A percentile compares a stretch with the other conserved stretches of the same genome.
Conservation (phyloP, 202 grass and related monocot genomes). For the Digitaria exilis region DNA sequence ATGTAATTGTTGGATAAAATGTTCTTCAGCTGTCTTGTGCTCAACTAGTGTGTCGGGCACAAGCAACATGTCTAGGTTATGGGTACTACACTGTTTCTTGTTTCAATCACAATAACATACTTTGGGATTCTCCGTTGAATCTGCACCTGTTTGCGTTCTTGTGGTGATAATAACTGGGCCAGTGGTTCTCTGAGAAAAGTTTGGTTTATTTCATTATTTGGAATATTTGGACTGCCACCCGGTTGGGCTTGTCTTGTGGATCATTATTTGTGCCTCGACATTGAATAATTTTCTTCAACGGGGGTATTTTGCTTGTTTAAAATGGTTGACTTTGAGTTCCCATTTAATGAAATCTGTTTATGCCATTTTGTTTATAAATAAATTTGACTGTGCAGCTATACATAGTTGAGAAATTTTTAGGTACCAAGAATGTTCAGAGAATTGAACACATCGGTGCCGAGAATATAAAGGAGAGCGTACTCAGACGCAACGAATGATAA, state of each 20-base stretch:
- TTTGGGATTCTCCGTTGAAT: background rate
- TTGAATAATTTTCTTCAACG: background rate
- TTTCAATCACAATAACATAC: background rate
- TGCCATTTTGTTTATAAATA: background rate
- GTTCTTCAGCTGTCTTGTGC: background rate
- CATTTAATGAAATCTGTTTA: background rate
- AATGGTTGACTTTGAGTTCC: background rate
- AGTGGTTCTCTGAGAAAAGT: background rate
- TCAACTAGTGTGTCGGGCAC: background rate
- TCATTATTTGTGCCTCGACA: no score
- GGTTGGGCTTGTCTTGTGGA: background rate
- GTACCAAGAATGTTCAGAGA: no score
- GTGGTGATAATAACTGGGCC: background rate
- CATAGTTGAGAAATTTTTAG: no score
- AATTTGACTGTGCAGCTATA: no score
- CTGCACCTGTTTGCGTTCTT: background rate
- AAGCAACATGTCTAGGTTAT: background rate
- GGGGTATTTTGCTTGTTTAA: background rate
- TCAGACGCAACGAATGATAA: background rate
- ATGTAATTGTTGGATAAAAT: slow-evolving; percentile 27
- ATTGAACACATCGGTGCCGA: background rate
- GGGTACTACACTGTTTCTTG: background rate
- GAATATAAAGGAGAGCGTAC: background rate
- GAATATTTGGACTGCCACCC: background rate
- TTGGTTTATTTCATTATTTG: no score